A percentile compares a stretch with the other conserved stretches of the same genome.
These are phyloP conservation scores for Gastrolobium villosum DNA, from an alignment of 306 rosid species.

Conservation along the genomic window DNA sequence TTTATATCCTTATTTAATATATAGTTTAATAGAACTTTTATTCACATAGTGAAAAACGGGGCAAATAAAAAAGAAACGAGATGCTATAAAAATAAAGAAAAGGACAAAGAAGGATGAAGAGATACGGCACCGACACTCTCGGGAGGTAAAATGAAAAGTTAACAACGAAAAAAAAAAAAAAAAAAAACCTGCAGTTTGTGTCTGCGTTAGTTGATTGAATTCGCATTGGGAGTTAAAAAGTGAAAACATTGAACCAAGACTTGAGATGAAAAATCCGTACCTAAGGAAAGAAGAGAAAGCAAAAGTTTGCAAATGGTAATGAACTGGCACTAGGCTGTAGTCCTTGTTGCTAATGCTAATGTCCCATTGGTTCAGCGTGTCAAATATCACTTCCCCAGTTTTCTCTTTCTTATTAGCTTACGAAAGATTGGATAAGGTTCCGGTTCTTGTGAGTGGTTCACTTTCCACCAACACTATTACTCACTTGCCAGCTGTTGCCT, in stretches of 20 bases:
- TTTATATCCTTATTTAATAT: no score
- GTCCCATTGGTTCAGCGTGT: constrained; percentile 3
- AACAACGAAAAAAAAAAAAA: no score
- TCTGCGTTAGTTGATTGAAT: neutral
- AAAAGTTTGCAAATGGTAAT: neutral
- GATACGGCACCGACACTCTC: constrained; percentile 20
- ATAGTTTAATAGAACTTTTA: neutral
- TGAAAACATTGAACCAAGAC: neutral
- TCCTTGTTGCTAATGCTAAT: neutral
- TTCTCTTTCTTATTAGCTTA: neutral
- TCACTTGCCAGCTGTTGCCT: constrained; percentile 47
- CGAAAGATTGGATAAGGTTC: no score
- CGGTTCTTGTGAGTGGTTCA: neutral
- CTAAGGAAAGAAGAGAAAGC: neutral
- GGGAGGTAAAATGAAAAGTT: neutral
- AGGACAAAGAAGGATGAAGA: neutral
- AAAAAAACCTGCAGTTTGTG: neutral
- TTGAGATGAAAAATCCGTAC: neutral
- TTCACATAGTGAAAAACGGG: neutral
- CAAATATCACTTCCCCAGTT: neutral
- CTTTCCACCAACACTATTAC: constrained; percentile 14
- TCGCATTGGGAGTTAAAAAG: no score
- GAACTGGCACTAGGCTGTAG: constrained; percentile 50
- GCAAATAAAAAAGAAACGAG: neutral
- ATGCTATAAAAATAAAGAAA: neutral